These are phyloP conservation scores for Kodamaea fukazawae DNA, from an alignment of 805 yeast genomes.

Conservation along the genomic window DNA sequence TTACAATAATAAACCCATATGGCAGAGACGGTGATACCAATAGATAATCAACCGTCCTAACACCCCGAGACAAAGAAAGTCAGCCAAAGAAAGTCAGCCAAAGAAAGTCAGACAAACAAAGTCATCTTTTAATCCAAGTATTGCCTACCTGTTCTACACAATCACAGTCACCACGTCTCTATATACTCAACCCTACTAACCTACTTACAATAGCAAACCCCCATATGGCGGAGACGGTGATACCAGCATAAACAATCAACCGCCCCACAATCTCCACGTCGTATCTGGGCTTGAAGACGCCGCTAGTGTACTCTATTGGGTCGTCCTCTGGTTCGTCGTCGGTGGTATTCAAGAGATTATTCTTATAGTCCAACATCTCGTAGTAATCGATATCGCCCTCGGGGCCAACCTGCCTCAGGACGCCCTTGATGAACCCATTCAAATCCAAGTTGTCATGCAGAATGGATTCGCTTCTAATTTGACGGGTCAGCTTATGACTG, in stretches of 20 bases:
- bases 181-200: conserved; percentile 10
- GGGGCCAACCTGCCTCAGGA: conserved; percentile 33
- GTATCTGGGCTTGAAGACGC: conserved; percentile 59
- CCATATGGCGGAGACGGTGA: conserved; percentile 56
- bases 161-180: no score
- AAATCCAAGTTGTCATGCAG: conserved; percentile 14
- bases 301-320: conserved; percentile 28
- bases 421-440: conserved; percentile 13
- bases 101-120: no score
- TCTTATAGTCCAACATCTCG: conserved; percentile 37
- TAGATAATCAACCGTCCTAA: no score
- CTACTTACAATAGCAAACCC: conserved; percentile 31
- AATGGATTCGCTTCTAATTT: conserved; percentile 38
- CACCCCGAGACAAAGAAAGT: no score
- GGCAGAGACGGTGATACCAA: no score
- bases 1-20: no score
- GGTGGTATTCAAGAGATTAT: conserved; percentile 1
- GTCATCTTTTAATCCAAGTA: no score
- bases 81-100: no score
- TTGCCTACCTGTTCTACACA: no score
- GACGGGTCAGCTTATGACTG: conserved; percentile 28
- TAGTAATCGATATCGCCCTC: conserved; percentile 40
- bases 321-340: conserved; percentile 10
- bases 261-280: conserved; percentile 78
- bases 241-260: conserved; percentile 77